Evolutionary conservation across 331 rosid species (phyloP).

Genomic region (Quercus lobata): DNA sequence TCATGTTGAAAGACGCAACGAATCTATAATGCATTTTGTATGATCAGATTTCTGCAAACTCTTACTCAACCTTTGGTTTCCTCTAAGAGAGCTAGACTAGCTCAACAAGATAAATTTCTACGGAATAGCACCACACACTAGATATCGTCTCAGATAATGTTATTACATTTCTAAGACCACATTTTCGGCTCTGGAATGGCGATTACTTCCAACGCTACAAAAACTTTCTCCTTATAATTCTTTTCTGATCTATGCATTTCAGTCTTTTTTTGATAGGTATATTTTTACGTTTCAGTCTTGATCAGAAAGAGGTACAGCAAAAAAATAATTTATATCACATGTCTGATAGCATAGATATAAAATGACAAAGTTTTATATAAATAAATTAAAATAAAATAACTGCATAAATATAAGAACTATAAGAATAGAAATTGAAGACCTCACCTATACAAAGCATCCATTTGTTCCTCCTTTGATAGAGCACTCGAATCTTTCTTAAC

Average conservation of each 20-base stretch:
- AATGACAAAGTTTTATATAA: no score
- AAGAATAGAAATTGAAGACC: not conserved
- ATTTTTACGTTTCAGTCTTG: not conserved
- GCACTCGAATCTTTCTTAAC: no score
- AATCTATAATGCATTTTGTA: not conserved
- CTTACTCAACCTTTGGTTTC: not conserved
- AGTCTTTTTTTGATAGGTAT: no score
- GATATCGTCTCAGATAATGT: no score
- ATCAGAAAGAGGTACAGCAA: not conserved
- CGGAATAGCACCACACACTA: not conserved
- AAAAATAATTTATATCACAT: not conserved
- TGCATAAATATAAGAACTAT: not conserved
- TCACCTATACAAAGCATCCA: conserved; percentile 60
- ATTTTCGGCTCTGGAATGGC: not conserved
- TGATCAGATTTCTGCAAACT: not conserved
- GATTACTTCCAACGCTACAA: not conserved
- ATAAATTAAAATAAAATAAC: not conserved
- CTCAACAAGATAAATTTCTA: not conserved
- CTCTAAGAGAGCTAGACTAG: not conserved
- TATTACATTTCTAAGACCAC: no score
- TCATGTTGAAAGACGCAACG: not conserved
- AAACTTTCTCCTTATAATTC: not conserved
- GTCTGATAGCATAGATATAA: not conserved
- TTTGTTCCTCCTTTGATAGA: no score
- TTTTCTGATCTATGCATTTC: not conserved